Base-by-base conservation (phyloP, 2,329 filamentous ascomycete species). In the Hypoxylon sp. region DNA sequence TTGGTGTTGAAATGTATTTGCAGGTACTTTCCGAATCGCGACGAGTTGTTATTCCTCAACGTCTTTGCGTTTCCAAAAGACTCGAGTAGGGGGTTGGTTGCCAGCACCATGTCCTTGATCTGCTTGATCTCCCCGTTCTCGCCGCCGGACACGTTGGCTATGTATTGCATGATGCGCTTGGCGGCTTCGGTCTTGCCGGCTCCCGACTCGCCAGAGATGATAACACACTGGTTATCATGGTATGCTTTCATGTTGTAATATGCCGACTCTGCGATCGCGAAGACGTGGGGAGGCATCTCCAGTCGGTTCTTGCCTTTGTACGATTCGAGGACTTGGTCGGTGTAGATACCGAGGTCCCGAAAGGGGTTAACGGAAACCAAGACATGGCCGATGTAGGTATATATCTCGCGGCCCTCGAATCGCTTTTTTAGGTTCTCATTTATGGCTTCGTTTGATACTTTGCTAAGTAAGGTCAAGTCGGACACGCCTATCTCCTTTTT, bases 161-260 rank as follows among this genome's bases (percentile, higher is more conserved):
- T 97, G 75, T 99, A 99, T 75, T 99, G 94, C 93, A 99, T 99
- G 67, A 99, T 89, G 65, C 93, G 88, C 81, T 99, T 97, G 54
- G 94, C 94, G 4, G 94, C 94, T 74, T 99, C 94, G 9, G 94
- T 99, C 80, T 99, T 99, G 71, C 94, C 94, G 23, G 94, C 94
- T 69, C 94, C 94, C 2, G 94, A 97, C 75, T 99, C 94, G 69
- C 94, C 94, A 3, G 94, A 97, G 64, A 99, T 99, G 73, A 99
- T 99, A 63, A 99, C 93, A 76, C 94, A 97, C 73, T 99, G 94
- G 76, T 97, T 97, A 65, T 97, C 94, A 68, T 91, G 91, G 80
- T 99, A 99, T 35, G 92, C 93, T 73, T 97, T 97, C 94, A 99
- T 97, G 78, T 99, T 97, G 78, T 97, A 97, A 78, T 99, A 99